Percentiles rank a stretch among this genome's conserved stretches.
These are phyloP conservation scores for Corchorus olitorius DNA, from an alignment of 345 rosid genomes.

Conservation along the genomic window DNA sequence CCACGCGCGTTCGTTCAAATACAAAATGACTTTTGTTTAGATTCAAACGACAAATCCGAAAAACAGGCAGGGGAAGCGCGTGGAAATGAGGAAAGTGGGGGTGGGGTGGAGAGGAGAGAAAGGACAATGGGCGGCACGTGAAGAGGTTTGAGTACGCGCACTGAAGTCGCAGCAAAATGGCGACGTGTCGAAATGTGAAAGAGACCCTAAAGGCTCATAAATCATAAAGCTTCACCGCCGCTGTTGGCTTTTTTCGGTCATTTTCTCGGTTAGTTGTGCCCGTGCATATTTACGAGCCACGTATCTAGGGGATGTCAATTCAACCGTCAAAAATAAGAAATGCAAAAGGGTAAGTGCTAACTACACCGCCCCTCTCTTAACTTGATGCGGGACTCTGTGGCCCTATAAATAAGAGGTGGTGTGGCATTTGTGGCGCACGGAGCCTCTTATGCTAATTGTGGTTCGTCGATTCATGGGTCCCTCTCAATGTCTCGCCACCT, in stretches of 20 bases:
- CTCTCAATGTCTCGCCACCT: not conserved
- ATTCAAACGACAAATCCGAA: not conserved
- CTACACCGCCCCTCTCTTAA: not conserved
- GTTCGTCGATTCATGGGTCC: not conserved
- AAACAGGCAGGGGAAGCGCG: not conserved
- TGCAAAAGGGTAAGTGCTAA: not conserved
- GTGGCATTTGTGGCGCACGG: constrained; percentile 9
- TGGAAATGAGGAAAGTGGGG: not conserved
- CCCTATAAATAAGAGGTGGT: not conserved
- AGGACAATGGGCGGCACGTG: not conserved
- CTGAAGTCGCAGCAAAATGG: not conserved
- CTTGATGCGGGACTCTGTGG: not conserved
- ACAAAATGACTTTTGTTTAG: too few relatives aligned
- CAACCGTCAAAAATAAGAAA: not conserved
- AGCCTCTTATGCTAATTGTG: not conserved
- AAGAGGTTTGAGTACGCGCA: constrained; percentile 7
- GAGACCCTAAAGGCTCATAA: not conserved
- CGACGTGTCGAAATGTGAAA: not conserved
- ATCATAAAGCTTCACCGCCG: not conserved
- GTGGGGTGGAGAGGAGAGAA: not conserved
- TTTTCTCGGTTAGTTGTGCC: constrained; percentile 4
- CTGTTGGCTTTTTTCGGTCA: not conserved
- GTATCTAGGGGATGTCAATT: not conserved
- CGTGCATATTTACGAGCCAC: not conserved
- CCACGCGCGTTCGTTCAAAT: not conserved